phyloP scores from a whole-genome alignment of 805 yeast species.

The Tetrapisispora fleetii region DNA sequence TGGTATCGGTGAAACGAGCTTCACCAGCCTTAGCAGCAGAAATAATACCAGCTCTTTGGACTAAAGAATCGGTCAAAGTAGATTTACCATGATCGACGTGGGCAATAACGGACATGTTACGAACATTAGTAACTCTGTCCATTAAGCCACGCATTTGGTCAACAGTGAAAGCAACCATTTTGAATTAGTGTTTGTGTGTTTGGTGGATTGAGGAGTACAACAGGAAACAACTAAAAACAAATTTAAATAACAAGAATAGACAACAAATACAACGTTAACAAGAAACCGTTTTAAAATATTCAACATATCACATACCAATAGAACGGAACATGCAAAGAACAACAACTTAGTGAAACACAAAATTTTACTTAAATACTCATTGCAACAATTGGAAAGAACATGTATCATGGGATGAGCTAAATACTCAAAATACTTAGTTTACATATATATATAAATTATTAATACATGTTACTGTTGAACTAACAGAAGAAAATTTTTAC shows the following conservation, averaged over 20 bases:
- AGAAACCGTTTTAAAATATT: too few species aligned
- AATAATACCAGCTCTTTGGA: slow-evolving; percentile 98
- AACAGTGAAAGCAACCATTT: slow-evolving; percentile 43
- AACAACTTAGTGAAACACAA: too few species aligned
- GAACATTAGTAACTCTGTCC: slow-evolving; percentile 99
- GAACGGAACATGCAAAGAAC: too few species aligned
- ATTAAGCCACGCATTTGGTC: slow-evolving; percentile 95
- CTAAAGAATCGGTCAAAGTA: slow-evolving; percentile 96
- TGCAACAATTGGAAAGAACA: too few species aligned
- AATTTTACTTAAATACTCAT: too few species aligned
- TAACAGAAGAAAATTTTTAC: too few species aligned
- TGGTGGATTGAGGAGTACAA: background rate
- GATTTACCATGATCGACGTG: slow-evolving; percentile 99
- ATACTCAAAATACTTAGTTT: too few species aligned
- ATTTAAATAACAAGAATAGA: background rate
- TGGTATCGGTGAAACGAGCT: slow-evolving; percentile 98
- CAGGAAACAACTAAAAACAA: too few species aligned
- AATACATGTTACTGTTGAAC: too few species aligned
- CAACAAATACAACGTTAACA: background rate
- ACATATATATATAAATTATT: too few species aligned
- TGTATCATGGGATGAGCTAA: too few species aligned
- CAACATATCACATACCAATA: too few species aligned
- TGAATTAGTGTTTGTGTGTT: background rate
- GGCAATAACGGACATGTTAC: slow-evolving; percentile 99
- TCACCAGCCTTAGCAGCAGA: slow-evolving; percentile 99